phyloP scores from a whole-genome alignment of 345 rosid species.

The Schrenkiella parvula region DNA sequence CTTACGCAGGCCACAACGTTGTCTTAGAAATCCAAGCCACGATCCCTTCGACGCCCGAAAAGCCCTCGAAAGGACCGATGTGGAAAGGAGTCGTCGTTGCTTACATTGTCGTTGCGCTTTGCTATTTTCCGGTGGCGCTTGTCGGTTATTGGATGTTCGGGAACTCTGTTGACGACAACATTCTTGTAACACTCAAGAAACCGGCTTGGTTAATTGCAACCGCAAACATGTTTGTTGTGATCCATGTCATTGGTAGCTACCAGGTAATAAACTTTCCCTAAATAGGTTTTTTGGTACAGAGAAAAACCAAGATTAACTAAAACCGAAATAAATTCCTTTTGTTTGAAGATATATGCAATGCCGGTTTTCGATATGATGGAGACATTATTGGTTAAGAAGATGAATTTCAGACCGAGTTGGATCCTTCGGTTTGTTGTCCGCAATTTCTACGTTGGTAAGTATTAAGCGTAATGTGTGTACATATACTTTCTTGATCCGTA shows the following conservation, averaged over 20 bases:
- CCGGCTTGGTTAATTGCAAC: slow-evolving; percentile 66
- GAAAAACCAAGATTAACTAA: background rate
- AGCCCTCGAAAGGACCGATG: slow-evolving; percentile 74
- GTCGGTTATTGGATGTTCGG: slow-evolving; percentile 63
- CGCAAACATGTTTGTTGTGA: slow-evolving; percentile 71
- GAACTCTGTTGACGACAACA: slow-evolving; percentile 48
- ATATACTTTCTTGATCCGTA: background rate
- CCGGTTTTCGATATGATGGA: slow-evolving; percentile 74
- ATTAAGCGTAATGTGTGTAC: background rate
- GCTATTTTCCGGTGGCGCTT: slow-evolving; percentile 77
- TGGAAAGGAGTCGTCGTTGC: slow-evolving; percentile 73
- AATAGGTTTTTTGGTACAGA: background rate
- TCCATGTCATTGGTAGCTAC: slow-evolving; percentile 79
- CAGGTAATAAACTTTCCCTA: slow-evolving; percentile 38
- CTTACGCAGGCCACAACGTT: slow-evolving; percentile 79
- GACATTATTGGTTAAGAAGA: slow-evolving; percentile 48
- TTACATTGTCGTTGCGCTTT: slow-evolving; percentile 61
- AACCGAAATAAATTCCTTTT: background rate
- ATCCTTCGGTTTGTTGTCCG: slow-evolving; percentile 47
- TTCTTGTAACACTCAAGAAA: slow-evolving; percentile 51
- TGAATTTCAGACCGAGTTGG: slow-evolving; percentile 40
- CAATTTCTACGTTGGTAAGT: slow-evolving; percentile 50
- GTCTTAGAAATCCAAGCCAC: slow-evolving; percentile 83
- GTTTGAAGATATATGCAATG: slow-evolving; percentile 55
- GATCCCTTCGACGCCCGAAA: slow-evolving; percentile 71